Evolutionary conservation across 805 yeast species (phyloP), one percentile per base, ranked within the genome.

Genomic region (Lipomyces yamanashiensis): DNA sequence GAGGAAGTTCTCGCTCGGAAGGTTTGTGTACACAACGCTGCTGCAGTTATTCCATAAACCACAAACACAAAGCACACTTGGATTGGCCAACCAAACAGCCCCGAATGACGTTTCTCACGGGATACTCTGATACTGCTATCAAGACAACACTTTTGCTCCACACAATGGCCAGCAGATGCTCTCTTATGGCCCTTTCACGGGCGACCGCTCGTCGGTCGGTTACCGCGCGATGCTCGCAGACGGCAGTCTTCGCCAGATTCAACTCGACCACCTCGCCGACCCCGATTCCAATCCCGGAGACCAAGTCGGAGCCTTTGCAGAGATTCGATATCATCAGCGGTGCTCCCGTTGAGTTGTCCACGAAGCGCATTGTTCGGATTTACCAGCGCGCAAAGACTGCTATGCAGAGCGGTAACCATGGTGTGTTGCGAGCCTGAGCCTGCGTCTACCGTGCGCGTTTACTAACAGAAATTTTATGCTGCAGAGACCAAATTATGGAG

Each of bases 351-450:
- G 93, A 86, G 61, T 77, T 88, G 55, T 67, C 77, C 58, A 78
- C 85, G 21, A 79, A 81, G 60, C 83, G 96, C 76, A 81, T 85
- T 28, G 96, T 87, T 6, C 84, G 93, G 74, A 90, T 90, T 73
- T 90, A 81, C 77, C 83, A 87, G 75, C 91, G 88, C 73, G 77
- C 91, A 66, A 88, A 88, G 76, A 81, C 90, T 15, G 96, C 96
- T 44, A 90, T 92, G 17, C 96, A 90, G 78, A 85, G 90, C 41
- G 90, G 92, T 12, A 71, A 71, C 19, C 70, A 72, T 67, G 77
- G 77, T 55, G 40, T 39, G 72, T 62, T 28, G 28, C 28, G 28
- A 7, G 41, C 33, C 6, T 50, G 7, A n/a, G 10, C 5, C 8
- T 13, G 9, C 36, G 13, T 15, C 15, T 33, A 9, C 45, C 21